phyloP scores from a whole-genome alignment of 2,329 filamentous ascomycete genomes.

The Geosmithia morbida region DNA sequence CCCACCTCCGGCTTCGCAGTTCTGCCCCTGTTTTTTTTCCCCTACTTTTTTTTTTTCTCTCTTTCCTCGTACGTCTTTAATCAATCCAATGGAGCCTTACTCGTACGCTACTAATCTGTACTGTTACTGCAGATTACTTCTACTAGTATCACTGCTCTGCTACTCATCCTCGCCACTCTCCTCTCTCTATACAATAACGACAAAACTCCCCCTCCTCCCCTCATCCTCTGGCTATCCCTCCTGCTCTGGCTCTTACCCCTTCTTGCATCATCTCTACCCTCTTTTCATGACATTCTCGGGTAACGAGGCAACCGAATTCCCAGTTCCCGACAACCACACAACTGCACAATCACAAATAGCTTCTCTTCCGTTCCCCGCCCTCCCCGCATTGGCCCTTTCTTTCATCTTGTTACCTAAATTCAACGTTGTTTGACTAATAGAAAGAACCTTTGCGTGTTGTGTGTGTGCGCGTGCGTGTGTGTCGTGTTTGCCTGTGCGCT shows the following conservation, averaged over 20 bases:
- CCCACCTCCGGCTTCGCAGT: neutral
- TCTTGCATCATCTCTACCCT: neutral
- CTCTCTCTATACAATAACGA: neutral
- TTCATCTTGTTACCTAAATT: slow-evolving; percentile 11
- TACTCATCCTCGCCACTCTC: too few species aligned
- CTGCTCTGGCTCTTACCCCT: too few species aligned
- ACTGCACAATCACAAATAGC: neutral
- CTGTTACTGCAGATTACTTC: too few species aligned
- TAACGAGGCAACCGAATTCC: neutral
- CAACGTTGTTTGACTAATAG: slow-evolving; percentile 12
- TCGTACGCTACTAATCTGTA: too few species aligned
- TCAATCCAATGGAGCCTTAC: too few species aligned
- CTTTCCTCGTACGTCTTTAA: too few species aligned
- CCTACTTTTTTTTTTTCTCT: neutral
- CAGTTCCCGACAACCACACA: neutral
- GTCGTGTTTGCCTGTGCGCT: neutral
- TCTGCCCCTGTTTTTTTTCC: neutral
- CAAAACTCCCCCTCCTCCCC: neutral
- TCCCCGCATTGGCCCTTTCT: slow-evolving; percentile 4
- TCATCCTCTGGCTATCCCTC: neutral
- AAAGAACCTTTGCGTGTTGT: slow-evolving; percentile 3
- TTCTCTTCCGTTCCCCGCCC: neutral
- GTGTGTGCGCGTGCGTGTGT: neutral
- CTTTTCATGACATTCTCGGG: neutral
- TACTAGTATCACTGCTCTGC: too few species aligned